Conservation (phyloP, 352 stramenopile genomes). For the Peronospora tabacina region DNA sequence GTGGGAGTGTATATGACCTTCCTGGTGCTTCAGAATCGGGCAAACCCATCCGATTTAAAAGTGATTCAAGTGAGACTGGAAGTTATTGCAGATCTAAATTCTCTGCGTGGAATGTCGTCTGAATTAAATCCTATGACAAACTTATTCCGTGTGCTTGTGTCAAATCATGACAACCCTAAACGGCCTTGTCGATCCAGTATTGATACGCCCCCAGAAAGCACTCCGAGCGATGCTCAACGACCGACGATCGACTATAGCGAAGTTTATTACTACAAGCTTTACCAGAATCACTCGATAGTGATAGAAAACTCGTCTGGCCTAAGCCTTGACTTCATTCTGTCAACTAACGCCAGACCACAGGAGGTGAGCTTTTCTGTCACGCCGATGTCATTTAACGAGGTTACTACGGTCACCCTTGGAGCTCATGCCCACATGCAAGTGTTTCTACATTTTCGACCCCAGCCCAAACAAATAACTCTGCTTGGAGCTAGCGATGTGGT, state of each 20-base stretch:
- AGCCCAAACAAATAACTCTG: conserved; percentile 31
- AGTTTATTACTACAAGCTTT: conserved; percentile 85
- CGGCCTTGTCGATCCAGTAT: conserved; percentile 52
- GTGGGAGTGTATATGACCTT: conserved; percentile 84
- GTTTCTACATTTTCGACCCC: conserved; percentile 80
- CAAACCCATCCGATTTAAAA: conserved; percentile 78
- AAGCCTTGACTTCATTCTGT: conserved; percentile 81
- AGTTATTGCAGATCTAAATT: conserved; percentile 82
- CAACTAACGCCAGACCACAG: conserved; percentile 66
- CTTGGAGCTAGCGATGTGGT: conserved; percentile 5
- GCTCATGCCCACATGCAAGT: conserved; percentile 70
- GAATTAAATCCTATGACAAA: conserved; percentile 58
- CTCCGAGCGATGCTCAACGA: conserved; percentile 14
- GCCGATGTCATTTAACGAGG: conserved; percentile 76
- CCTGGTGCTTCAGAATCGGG: conserved; percentile 77
- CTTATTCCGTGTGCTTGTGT: conserved; percentile 82
- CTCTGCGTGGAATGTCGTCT: conserved; percentile 71
- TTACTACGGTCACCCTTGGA: conserved; percentile 64
- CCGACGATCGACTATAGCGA: conserved; percentile 80
- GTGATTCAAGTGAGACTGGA: conserved; percentile 82
- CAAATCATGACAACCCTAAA: conserved; percentile 56
- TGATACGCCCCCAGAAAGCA: conserved; percentile 31
- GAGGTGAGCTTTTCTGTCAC: conserved; percentile 82
- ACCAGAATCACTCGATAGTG: conserved; percentile 86
- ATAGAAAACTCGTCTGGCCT: conserved; percentile 83